Percentiles rank a stretch among this genome's conserved stretches.
Conservation (phyloP, 176 grass and related monocot genomes). For the Alloteropsis semialata region DNA sequence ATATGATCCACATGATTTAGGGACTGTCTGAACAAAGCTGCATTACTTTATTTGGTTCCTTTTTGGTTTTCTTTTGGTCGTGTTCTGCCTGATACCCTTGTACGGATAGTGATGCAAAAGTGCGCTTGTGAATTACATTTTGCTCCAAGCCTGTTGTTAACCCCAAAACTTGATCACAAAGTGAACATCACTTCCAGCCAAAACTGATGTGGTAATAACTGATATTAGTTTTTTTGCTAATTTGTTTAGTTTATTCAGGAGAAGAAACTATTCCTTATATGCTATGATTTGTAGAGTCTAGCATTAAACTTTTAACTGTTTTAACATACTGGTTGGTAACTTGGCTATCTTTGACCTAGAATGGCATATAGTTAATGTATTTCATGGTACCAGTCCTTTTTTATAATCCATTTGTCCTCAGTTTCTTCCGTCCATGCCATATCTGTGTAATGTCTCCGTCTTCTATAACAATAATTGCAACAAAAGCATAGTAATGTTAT, state of each 20-base stretch:
- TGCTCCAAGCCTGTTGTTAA: neutral
- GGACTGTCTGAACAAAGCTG: neutral
- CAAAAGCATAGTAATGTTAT: neutral
- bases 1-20: neutral
- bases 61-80: neutral
- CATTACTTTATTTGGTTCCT: neutral
- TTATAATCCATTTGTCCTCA: neutral
- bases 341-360: neutral
- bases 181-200: neutral
- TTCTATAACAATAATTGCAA: neutral
- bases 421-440: neutral
- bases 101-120: neutral
- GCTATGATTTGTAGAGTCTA: neutral
- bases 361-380: neutral
- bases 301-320: neutral
- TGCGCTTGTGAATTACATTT: neutral
- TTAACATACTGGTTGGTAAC: neutral
- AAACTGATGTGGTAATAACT: neutral
- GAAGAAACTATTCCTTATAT: neutral
- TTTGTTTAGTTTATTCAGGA: neutral
- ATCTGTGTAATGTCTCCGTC: neutral
- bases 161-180: neutral
- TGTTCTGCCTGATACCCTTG: neutral
- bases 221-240: neutral
- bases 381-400: neutral